phyloP scores from a whole-genome alignment of 371 early-diverging fungal genomes.

The Apophysomyces trapeziformis region DNA sequence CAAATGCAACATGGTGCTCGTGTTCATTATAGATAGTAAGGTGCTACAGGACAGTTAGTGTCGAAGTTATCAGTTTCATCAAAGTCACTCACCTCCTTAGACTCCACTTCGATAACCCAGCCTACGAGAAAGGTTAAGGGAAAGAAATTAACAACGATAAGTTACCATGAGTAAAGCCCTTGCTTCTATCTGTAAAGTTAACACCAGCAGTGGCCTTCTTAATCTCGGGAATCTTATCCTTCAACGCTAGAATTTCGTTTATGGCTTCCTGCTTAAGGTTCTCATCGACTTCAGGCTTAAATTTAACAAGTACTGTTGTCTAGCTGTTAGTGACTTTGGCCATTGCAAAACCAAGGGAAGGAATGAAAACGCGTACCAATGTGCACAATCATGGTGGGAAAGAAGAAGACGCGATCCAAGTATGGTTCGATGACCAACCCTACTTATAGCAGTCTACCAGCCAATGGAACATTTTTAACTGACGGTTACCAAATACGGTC shows the following conservation, averaged over 20 bases:
- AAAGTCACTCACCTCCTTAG: conserved; percentile 39
- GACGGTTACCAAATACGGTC: no score
- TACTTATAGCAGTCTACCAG: no score
- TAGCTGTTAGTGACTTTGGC: not conserved
- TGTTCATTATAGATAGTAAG: conserved; percentile 37
- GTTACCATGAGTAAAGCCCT: conserved; percentile 52
- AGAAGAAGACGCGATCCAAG: no score
- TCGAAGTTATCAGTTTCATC: not conserved
- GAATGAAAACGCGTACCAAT: not conserved
- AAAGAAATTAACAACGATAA: not conserved
- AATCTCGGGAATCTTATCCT: conserved; percentile 44
- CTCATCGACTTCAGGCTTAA: conserved; percentile 46
- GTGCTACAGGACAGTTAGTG: conserved; percentile 21
- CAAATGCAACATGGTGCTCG: conserved; percentile 38
- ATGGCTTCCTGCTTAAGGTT: conserved; percentile 20
- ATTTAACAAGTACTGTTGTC: conserved; percentile 45
- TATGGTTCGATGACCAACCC: no score
- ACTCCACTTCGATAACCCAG: conserved; percentile 51
- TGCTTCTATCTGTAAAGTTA: conserved; percentile 50
- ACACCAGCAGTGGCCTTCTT: conserved; percentile 41
- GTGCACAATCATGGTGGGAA: not conserved
- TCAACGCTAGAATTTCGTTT: conserved; percentile 36
- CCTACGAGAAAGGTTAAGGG: conserved; percentile 20
- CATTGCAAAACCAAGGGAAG: not conserved
- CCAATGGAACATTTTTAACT: no score